Base-by-base conservation (phyloP, 2,329 filamentous ascomycete species). In the Paraphoma chrysanthemicola region DNA sequence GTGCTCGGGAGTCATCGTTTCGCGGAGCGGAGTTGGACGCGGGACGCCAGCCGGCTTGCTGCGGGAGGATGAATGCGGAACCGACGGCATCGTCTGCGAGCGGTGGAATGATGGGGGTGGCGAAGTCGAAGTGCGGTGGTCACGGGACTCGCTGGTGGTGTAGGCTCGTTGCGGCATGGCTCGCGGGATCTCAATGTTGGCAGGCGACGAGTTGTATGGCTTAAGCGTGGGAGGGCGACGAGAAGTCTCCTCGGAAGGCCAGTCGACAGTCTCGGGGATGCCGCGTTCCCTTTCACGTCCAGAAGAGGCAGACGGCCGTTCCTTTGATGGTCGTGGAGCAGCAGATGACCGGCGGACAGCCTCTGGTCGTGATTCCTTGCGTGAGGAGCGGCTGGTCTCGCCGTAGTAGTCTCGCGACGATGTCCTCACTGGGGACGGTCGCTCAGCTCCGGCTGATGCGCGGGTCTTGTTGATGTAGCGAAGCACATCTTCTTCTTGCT, bases 81-180 rank as follows among this genome's bases (percentile, higher is more conserved):
- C 28, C 56, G 52, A 48, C 3, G 75, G 79, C 79, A 79, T 80
- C 0, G 78, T 82, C 48, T 81, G 73, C 29, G 79, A 72, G 55
- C 80, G 79, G 48, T 68, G 74, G 44, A 81, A 68, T 36, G 54
- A 55, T 23, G 77, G 72, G 4, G 71, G 72, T 51, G 73, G 74
- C 47, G 73, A 71, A 14, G 68, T 66, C 7, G 73, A 73, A 28
- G 64, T 56, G 50, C 69, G 71, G 43, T 66, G 59, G 14, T 71
- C 67, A 23, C 64, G 65, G 16, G 63, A 59, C 31, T 68, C 52
- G 14, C 28, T 33, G 11, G 51, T 63, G 33, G 66, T 77, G 51
- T 71, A 70, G 3, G 74, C 68, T 53, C 75, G 74, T 47, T 70
- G 65, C 14, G 70, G 71, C 30, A 60, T 56, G 30, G 52, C 31